Conservation (phyloP, 164 flowering plant species). For the Cinnamomum chago region DNA sequence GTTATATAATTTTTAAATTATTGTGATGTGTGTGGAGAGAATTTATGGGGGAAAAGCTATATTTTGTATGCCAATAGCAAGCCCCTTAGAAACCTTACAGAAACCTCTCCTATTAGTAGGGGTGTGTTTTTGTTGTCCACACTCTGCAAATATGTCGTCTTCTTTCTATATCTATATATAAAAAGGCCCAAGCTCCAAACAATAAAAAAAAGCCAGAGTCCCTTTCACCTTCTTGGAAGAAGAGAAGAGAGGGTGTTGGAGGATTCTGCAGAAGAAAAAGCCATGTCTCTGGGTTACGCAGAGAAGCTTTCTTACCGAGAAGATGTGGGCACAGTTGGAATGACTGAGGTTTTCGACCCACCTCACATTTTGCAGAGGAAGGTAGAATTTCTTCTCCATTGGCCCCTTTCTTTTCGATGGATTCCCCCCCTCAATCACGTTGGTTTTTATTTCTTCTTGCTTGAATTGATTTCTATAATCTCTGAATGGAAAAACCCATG, state of each 20-base stretch:
- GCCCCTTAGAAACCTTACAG: no score
- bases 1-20: no score
- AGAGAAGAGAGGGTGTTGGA: background rate
- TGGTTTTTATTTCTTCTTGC: background rate
- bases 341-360: constrained; percentile 75
- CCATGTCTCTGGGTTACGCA: constrained; percentile 90
- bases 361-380: constrained; percentile 52
- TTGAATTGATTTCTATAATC: background rate
- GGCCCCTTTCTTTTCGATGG: background rate
- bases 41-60: no score
- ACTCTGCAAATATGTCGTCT: no score
- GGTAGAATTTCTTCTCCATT: constrained; percentile 26
- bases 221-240: background rate
- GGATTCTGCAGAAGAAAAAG: background rate
- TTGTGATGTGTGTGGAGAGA: no score
- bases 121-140: no score
- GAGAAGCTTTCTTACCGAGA: constrained; percentile 85
- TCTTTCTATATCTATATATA: no score
- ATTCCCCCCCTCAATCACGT: constrained; percentile 4
- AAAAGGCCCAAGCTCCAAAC: background rate
- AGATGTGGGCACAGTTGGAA: constrained; percentile 84
- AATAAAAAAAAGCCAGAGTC: background rate
- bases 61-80: no score
- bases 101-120: no score
- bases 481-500: constrained; percentile 7